Conservation (phyloP, 345 rosid species). For the Dipteronia dyeriana region DNA sequence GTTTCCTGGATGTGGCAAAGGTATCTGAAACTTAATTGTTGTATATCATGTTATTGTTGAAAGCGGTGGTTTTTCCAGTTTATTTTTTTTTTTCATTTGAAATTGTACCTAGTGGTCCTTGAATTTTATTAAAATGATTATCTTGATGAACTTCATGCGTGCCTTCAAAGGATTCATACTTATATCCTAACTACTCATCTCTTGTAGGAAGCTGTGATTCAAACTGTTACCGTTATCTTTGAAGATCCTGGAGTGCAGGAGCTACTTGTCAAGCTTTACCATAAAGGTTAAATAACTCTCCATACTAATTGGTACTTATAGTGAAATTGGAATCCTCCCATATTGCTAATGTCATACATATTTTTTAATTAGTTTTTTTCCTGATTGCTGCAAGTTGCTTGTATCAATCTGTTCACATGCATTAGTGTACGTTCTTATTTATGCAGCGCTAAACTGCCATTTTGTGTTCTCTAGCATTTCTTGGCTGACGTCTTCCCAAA, state of each 20-base stretch:
- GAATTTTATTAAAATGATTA: neutral
- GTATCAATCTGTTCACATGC: neutral
- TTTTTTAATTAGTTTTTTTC: neutral
- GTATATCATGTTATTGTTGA: neutral
- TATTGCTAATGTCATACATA: neutral
- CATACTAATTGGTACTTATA: neutral
- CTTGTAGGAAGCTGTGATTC: conserved; percentile 90
- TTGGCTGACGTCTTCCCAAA: neutral
- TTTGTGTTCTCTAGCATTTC: neutral
- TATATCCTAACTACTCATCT: conserved; percentile 17
- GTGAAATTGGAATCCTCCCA: neutral
- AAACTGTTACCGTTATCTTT: conserved; percentile 85
- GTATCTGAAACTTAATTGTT: conserved; percentile 37
- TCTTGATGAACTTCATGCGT: conserved; percentile 12
- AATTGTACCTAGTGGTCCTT: neutral
- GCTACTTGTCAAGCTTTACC: conserved; percentile 92
- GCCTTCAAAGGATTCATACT: neutral
- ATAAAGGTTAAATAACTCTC: conserved; percentile 52
- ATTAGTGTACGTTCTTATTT: neutral
- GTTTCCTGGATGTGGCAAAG: conserved; percentile 96
- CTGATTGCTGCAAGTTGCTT: neutral
- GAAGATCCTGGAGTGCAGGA: conserved; percentile 99
- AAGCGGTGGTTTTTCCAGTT: neutral
- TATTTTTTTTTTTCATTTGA: neutral
- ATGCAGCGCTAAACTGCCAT: neutral